phyloP scores from a whole-genome alignment of 208 protist genomes.

The Leishmania amazonensis region DNA sequence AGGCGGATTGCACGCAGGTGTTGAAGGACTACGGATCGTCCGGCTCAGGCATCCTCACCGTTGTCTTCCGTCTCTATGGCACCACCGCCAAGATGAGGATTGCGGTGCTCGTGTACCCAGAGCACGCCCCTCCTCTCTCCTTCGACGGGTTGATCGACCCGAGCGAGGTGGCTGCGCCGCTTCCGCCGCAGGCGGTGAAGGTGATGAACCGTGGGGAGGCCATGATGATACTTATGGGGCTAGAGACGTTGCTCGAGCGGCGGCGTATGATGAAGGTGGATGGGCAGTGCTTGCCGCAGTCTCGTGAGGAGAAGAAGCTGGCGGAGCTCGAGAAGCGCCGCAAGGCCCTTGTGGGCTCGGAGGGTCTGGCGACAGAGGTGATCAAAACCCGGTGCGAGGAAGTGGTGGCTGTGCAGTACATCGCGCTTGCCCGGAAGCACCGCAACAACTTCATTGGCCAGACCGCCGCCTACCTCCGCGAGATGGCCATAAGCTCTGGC shows the following conservation, averaged over 20 bases:
- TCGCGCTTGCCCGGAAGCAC: constrained; percentile 57
- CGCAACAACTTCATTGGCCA: constrained; percentile 82
- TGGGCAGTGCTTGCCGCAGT: constrained; percentile 19
- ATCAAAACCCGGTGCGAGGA: constrained; percentile 59
- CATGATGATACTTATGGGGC: constrained; percentile 79
- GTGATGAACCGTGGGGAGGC: constrained; percentile 69
- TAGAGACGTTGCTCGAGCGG: constrained; percentile 83
- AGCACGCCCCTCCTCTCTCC: constrained; percentile 49
- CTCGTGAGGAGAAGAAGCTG: constrained; percentile 51
- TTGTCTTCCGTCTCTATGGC: constrained; percentile 70
- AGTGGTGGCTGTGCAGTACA: constrained; percentile 65
- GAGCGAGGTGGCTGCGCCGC: constrained; percentile 18
- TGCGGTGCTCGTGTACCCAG: constrained; percentile 75
- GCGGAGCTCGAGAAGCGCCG: constrained; percentile 67
- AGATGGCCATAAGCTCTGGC: constrained; percentile 67
- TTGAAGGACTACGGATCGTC: constrained; percentile 33
- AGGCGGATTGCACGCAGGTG: constrained; percentile 72
- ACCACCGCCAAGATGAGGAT: constrained; percentile 61
- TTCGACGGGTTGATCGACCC: constrained; percentile 63
- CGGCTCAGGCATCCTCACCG: constrained; percentile 38
- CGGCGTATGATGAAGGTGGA: constrained; percentile 35
- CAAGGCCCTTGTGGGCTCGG: constrained; percentile 52
- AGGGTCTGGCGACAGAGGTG: constrained; percentile 64
- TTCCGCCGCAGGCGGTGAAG: constrained; percentile 41
- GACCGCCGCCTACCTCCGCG: constrained; percentile 76